Base-by-base conservation (phyloP, 495 filamentous ascomycete genomes). In the Ramalina intermedia region DNA sequence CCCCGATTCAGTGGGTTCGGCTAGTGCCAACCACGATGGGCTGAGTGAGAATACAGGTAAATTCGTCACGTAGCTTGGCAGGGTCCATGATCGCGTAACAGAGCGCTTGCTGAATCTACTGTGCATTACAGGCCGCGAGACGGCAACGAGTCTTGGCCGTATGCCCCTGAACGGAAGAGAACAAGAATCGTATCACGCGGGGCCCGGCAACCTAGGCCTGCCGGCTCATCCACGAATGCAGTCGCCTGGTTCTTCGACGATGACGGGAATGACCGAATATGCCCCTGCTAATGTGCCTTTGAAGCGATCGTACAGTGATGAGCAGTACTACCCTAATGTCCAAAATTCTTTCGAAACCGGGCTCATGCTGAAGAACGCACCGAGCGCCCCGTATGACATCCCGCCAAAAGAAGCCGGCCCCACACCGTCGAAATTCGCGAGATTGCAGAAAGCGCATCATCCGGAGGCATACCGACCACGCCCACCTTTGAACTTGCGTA, bases 401-500 rank as follows among this genome's bases (percentile, higher is more conserved):
- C 27, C 17, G 38, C 36, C 37, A 48, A 27, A 53, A 43, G 20
- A 38, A 48, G 12, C 36, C 50, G 11, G 45, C 45, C 53, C 49
- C 14, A 50, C 40, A 8, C 43, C 50, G 9, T 38, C 47, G 20
- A 49, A 55, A 38, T 40, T 50, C 4, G 17, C 46, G 33, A 7
- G 41, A 20, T 46, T 50, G 38, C 53, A 53, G 41, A 55, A 56
- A 14, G 43, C 11, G 6, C 11, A 46, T 6, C 48, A 53, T 11
- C 16, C 38, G 40, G 51, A 53, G n/a, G 33, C 50, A 23, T 47
- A 51, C 38, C 42, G 48, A 14, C 44, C 54, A 24, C 54, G 49
- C 17, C 58, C 62, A 4, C 58, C 59, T 37, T 60, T 58, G 26
- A 55, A 58, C 24, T 53, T 62, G 23, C 63, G 60, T n/a, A 62